These are phyloP conservation scores for Rhodamnia rubescens DNA, from an alignment of 345 rosid genomes.

Conservation along the genomic window DNA sequence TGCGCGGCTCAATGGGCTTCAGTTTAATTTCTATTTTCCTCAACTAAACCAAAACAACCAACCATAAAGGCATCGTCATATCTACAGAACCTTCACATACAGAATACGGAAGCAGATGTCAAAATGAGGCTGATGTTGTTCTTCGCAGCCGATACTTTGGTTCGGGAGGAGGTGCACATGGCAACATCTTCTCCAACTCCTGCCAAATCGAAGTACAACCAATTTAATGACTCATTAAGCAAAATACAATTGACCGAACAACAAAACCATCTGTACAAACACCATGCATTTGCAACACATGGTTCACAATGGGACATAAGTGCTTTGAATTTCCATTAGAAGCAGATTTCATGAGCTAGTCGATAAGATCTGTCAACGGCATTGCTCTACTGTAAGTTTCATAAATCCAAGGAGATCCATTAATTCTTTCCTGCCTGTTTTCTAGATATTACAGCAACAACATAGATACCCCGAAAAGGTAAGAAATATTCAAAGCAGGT, in stretches of 20 bases:
- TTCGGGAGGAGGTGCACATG: slow-evolving; percentile 43
- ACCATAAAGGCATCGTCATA: neutral
- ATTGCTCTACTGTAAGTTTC: neutral
- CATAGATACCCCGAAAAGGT: neutral
- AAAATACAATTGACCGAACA: neutral
- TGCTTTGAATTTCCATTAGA: neutral
- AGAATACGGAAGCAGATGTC: slow-evolving; percentile 2
- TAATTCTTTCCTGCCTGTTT: neutral
- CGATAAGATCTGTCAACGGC: neutral
- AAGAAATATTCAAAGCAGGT: neutral
- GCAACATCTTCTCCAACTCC: slow-evolving; percentile 60
- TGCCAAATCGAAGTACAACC: slow-evolving; percentile 5
- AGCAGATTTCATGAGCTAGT: neutral
- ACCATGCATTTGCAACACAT: neutral
- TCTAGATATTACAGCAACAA: neutral
- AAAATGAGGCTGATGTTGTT: slow-evolving; percentile 58
- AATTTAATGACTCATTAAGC: neutral
- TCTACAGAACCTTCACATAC: slow-evolving; percentile 16
- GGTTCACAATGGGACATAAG: neutral
- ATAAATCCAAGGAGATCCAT: neutral
- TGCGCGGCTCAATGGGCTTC: neutral
- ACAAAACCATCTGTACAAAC: neutral
- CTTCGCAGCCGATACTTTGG: slow-evolving; percentile 62
- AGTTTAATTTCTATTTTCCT: neutral
- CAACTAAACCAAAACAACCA: neutral